Evolutionary conservation across 179 eudicot species (phyloP).

Genomic region (Drosera spatulata): DNA sequence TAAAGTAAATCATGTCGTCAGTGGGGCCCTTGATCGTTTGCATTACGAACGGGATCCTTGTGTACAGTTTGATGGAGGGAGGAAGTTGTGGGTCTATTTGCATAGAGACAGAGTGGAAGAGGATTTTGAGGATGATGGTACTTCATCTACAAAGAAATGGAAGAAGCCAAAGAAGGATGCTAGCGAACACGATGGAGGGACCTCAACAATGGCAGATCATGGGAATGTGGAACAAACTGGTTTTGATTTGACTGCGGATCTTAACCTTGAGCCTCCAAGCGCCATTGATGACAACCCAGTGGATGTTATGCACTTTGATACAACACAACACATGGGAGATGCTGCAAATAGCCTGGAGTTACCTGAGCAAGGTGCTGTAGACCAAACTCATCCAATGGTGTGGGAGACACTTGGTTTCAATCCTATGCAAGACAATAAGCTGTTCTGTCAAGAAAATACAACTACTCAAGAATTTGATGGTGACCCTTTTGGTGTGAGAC

Average conservation of each 20-base stretch:
- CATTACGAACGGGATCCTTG: slow-evolving; percentile 97
- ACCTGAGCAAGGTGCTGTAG: slow-evolving; percentile 21
- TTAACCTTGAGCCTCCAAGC: slow-evolving; percentile 40
- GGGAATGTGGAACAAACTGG: slow-evolving; percentile 41
- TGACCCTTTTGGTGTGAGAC: slow-evolving; percentile 31
- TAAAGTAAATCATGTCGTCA: slow-evolving; percentile 80
- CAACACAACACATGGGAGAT: slow-evolving; percentile 24
- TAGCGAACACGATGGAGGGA: slow-evolving; percentile 57
- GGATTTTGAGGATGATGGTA: slow-evolving; percentile 85
- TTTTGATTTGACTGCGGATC: slow-evolving; percentile 55
- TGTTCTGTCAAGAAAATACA: slow-evolving; percentile 45
- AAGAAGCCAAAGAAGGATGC: slow-evolving; percentile 79
- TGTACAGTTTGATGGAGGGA: slow-evolving; percentile 68
- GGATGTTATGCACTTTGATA: slow-evolving; percentile 25
- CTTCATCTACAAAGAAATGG: slow-evolving; percentile 82
- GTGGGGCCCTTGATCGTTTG: slow-evolving; percentile 95
- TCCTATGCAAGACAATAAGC: slow-evolving; percentile 23
- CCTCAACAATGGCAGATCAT: slow-evolving; percentile 42
- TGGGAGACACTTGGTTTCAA: slow-evolving; percentile 25
- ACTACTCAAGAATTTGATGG: slow-evolving; percentile 41
- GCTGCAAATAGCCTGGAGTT: slow-evolving; percentile 15
- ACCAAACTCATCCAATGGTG: slow-evolving; percentile 14
- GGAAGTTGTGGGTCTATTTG: slow-evolving; percentile 87
- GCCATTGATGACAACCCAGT: slow-evolving; percentile 27
- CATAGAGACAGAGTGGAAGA: slow-evolving; percentile 93